These are phyloP conservation scores for Metroxylon sagu DNA, from an alignment of 176 grass and related monocot species.

Conservation along the genomic window DNA sequence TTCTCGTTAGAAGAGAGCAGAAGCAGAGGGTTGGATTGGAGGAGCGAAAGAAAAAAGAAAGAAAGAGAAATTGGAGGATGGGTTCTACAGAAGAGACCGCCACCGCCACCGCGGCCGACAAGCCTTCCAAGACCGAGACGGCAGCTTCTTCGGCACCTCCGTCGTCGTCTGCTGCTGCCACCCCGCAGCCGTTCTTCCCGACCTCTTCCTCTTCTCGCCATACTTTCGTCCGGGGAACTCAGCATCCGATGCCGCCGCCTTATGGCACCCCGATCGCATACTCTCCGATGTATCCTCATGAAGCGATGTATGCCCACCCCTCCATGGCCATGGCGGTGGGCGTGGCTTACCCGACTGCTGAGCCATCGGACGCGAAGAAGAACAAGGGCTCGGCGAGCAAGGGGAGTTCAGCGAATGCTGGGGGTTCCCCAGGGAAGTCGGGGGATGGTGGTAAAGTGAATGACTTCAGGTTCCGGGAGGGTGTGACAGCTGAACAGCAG, in stretches of 20 bases:
- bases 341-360: slow-evolving; percentile 41
- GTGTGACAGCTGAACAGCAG: slow-evolving; percentile 2
- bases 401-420: slow-evolving; percentile 41
- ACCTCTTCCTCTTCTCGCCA: no score
- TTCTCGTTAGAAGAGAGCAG: no score
- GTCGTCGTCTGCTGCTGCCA: background rate
- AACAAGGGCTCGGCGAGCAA: slow-evolving; percentile 33
- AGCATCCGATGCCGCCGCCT: slow-evolving; percentile 45
- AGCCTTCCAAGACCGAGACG: no score
- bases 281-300: slow-evolving; percentile 46
- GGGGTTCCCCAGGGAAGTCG: slow-evolving; percentile 28
- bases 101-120: no score
- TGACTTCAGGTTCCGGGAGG: slow-evolving; percentile 25
- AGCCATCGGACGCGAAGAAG: slow-evolving; percentile 45
- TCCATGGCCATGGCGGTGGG: slow-evolving; percentile 70
- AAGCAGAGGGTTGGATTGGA: no score
- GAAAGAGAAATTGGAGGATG: no score
- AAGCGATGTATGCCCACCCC: slow-evolving; percentile 75
- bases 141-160: no score
- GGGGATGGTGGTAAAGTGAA: background rate
- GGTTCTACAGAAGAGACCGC: no score
- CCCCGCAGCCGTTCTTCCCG: no score
- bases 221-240: slow-evolving; percentile 66
- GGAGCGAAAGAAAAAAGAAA: no score
- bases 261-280: slow-evolving; percentile 70